Conservation (phyloP, 169 alveolate genomes). For the Cryptosporidium tyzzeri region DNA sequence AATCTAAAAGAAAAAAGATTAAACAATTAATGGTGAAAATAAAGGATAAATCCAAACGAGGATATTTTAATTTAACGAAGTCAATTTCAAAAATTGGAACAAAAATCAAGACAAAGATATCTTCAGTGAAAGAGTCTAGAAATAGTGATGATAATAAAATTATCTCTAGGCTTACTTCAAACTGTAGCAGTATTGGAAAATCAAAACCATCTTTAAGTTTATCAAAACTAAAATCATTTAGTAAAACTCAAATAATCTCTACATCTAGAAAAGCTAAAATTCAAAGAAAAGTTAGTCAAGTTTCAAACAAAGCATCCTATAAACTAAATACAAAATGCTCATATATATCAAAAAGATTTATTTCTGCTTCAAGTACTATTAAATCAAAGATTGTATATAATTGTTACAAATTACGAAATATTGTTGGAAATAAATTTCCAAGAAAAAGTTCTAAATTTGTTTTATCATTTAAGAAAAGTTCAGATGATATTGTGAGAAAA, state of each 20-base stretch:
- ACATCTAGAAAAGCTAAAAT: constrained; percentile 28
- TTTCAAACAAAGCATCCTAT: not conserved
- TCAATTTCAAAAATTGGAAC: constrained; percentile 4
- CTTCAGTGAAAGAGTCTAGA: not conserved
- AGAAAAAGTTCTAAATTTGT: constrained; percentile 51
- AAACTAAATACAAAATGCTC: constrained; percentile 4
- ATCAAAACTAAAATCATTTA: constrained; percentile 6
- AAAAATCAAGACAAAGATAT: not conserved
- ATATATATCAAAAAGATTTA: constrained; percentile 18
- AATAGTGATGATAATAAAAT: not conserved
- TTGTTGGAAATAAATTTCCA: constrained; percentile 45
- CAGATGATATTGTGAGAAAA: constrained; percentile 10
- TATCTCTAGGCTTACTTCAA: not conserved
- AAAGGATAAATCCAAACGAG: not conserved
- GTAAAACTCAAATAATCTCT: not conserved
- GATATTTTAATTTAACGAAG: not conserved
- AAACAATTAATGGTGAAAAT: not conserved
- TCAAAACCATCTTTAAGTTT: not conserved
- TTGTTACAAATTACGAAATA: constrained; percentile 39
- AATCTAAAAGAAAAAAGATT: constrained; percentile 13
- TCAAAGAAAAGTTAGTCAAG: constrained; percentile 8
- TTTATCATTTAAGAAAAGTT: constrained; percentile 39
- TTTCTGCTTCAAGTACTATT: constrained; percentile 2
- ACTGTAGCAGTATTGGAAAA: constrained; percentile 10
- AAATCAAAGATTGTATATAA: constrained; percentile 38